phyloP scores from a whole-genome alignment of 305 asterid species.

The Fraxinus dipetala region DNA sequence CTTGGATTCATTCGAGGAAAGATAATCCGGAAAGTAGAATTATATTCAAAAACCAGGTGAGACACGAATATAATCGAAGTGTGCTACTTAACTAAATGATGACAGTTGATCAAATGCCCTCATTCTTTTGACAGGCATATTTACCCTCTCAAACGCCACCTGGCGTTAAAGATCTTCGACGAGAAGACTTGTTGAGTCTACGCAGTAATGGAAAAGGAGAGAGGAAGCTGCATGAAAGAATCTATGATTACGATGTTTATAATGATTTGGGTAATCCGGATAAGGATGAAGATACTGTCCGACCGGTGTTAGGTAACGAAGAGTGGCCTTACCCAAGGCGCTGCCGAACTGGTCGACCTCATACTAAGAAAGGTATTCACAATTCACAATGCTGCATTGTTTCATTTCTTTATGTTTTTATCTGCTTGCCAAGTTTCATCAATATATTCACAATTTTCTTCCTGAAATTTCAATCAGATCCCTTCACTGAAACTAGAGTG shows the following conservation, averaged over 20 bases:
- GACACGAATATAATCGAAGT: not conserved
- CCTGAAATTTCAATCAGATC: slow-evolving; percentile 39
- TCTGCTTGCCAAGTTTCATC: not conserved
- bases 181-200: slow-evolving; percentile 51
- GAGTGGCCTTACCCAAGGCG: slow-evolving; percentile 85
- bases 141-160: slow-evolving; percentile 71
- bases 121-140: slow-evolving; percentile 42
- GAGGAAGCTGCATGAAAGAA: slow-evolving; percentile 65
- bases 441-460: not conserved
- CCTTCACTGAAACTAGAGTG: slow-evolving; percentile 46
- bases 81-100: not conserved
- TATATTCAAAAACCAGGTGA: slow-evolving; percentile 68
- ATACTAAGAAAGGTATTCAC: slow-evolving; percentile 45
- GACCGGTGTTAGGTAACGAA: slow-evolving; percentile 56
- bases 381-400: not conserved
- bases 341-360: slow-evolving; percentile 72
- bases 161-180: slow-evolving; percentile 69
- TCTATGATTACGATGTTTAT: slow-evolving; percentile 71
- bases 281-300: slow-evolving; percentile 47
- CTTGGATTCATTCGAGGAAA: slow-evolving; percentile 76
- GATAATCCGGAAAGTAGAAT: slow-evolving; percentile 63
- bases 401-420: not conserved
- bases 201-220: slow-evolving; percentile 65
- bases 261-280: slow-evolving; percentile 87
- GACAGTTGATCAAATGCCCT: not conserved